Base-by-base conservation (phyloP, 2,329 filamentous ascomycete genomes). In the Epichloe sp. region DNA sequence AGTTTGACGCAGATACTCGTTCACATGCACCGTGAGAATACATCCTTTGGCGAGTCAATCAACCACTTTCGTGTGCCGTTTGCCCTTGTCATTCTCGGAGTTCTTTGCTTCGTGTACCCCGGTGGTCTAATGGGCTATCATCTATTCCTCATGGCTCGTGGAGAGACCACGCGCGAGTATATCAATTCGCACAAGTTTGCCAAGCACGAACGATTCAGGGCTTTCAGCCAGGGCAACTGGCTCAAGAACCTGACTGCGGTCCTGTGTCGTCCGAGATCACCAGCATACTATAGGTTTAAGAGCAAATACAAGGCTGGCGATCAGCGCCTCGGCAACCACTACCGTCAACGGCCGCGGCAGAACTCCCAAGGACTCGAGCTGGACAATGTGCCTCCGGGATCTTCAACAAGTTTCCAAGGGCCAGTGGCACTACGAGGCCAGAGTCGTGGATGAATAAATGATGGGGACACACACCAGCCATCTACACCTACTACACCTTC, bases 141-240 rank as follows among this genome's bases (percentile, higher is more conserved):
- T 68, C 64, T 97, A 45, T 96, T 95, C 70, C 76, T 98, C 43
- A 88, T 94, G 71, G 85, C 82, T 6, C 78, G 91, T 35, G 93
- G 91, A 47, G 91, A 98, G 72, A 98, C 91, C 0, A 98, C 93
- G 1, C 78, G 93, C 58, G 93, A 98, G 68, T 96, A 95, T 65
- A 80, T 98, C 57, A 95, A 95, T 68, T 90, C 86, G 4, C 88
- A 95, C 68, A 97, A 97, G 67, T 97, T 98, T 65, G 73, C 85
- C 56, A 94, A 93, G 70, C 85, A 85, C 59, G 91, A 98, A 65
- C 82, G 93, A 12, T 94, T 95, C 67, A 77, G 90, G 43, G 88
- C 93, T 1, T 98, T 95, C 60, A 90, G 82, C 2, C 89, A 94
- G 62, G 83, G 82, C 37, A 85, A 73, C 57, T 72, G 85, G 46